Base-by-base conservation (phyloP, 768 basidiomycete species). In the Podaxis sp. region DNA sequence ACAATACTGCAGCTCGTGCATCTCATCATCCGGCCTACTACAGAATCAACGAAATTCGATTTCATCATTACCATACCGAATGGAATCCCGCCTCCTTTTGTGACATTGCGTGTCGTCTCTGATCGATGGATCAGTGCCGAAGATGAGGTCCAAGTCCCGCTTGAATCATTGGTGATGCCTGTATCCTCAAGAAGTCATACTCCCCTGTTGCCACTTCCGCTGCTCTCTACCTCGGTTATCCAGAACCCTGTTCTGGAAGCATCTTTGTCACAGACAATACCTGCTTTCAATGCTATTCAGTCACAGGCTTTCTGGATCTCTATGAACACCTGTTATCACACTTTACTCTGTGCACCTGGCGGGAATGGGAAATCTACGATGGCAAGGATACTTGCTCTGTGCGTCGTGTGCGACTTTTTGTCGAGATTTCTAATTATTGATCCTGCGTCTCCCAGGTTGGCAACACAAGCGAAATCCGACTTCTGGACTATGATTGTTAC, bases 51-150 rank as follows among this genome's bases (percentile, higher is more conserved):
- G 36, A 77, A 87, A 38, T 74, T 88, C 35, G 87, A 92, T 54
- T 98, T 98, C 68, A 77, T 92, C 50, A 86, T 98, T 56, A 84
- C 93, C 0, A 80, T 97, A 48, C 77, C 84, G 5, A 74, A 78
- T 27, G 79, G 81, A 25, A 74, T 76, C 42, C 77, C 81, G 3
- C 90, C 91, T 0, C 74, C 86, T 2, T 85, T 78, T 2, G 75
- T 98, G 21, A 88, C 82, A 5, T 80, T 97, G 58, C 85, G 91
- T 16, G 88, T 85, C 38, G 82, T 92, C 48, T 98, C 94, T 5
- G 95, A 98, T 72, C 82, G 85, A 61, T 99, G 97, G 97, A 78
- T 97, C 64, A 93, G 93, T 2, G 90, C 95, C 1, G 95, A 97
- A 66, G 85, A 91, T 56, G 86, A 89, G 62, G 66, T 88, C 6